Evolutionary conservation across 768 basidiomycete genomes (phyloP), one percentile per base, ranked within the genome.

Genomic region (Clitopilus hobsonii): DNA sequence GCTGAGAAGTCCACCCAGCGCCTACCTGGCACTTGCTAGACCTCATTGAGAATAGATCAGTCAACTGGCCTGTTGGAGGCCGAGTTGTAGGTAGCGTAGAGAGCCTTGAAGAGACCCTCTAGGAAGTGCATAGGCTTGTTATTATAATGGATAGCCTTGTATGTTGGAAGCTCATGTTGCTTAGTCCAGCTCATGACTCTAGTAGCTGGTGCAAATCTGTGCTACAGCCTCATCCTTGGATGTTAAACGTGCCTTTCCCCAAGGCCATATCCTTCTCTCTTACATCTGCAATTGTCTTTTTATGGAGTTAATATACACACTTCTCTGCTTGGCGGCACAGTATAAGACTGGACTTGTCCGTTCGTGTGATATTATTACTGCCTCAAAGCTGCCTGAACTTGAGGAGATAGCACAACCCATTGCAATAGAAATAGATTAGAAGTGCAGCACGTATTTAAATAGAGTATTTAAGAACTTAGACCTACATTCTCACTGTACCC

Each of bases 251-350:
- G 57, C 65, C 0, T 71, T 71, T 28, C 67, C 65, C 29, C 54
- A 50, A 25, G 67, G 70, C 2, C 52, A 54, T 5, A 58, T 65
- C 6, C 18, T 71, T 1, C 58, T 71, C 4, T 65, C 61, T 0
- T 66, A 70, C 29, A 57, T 66, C 20, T 56, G 49, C 2, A 70
- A 62, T 38, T 57, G 56, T 1, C 54, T 71, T 3, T 65, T 63
- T 7, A 58, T 50, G 4, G 56, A 66, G 55, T 61, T 64, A 1
- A 67, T 65, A 0, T 56, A 61, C 1, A 62, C 66, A 0, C 52
- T 70, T 5, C 51, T 75, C 28, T 76, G 74, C 54, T 61, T 75
- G 0, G 66, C 66, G 6, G 52, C 28, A 1, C 75, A 72, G 73
- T 68, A 64, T 22, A 30, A 10, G 2, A 16, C 66, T 26, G 66